Conservation (phyloP, 2,329 filamentous ascomycete genomes). For the Tolypocladium guangdongense region DNA sequence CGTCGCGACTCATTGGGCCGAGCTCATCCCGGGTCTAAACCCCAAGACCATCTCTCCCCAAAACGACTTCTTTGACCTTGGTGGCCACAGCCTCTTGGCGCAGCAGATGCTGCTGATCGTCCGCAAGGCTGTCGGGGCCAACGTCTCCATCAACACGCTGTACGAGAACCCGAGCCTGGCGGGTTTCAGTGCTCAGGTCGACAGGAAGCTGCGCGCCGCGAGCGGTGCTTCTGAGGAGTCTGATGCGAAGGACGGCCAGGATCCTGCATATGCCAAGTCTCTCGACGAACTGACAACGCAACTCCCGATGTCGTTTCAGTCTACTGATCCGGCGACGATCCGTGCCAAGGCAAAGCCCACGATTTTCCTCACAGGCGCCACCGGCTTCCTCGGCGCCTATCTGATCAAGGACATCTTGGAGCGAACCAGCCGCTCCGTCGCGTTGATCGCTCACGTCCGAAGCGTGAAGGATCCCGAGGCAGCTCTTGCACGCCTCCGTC, state of each 20-base stretch:
- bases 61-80: conserved; percentile 26
- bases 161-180: conserved; percentile 18
- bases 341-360: conserved; percentile 23
- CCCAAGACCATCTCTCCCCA: conserved; percentile 48
- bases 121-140: conserved; percentile 16
- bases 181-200: conserved; percentile 18
- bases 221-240: background rate
- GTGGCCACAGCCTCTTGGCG: conserved; percentile 44
- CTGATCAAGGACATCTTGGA: conserved; percentile 65
- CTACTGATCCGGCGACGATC: background rate
- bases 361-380: conserved; percentile 78
- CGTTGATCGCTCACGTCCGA: conserved; percentile 65
- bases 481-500: conserved; percentile 36
- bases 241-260: background rate
- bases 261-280: conserved; percentile 39
- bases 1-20: conserved; percentile 52
- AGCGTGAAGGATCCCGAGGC: conserved; percentile 38
- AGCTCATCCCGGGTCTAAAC: conserved; percentile 55
- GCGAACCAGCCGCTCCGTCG: conserved; percentile 20
- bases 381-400: conserved; percentile 67
- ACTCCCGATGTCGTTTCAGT: background rate
- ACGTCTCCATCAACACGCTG: conserved; percentile 20
- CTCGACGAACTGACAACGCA: conserved; percentile 32
- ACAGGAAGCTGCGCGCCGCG: conserved; percentile 6
- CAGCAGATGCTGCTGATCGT: conserved; percentile 60